Base-by-base conservation (phyloP, 108 stramenopile species). In the Bacterosira constricta region DNA sequence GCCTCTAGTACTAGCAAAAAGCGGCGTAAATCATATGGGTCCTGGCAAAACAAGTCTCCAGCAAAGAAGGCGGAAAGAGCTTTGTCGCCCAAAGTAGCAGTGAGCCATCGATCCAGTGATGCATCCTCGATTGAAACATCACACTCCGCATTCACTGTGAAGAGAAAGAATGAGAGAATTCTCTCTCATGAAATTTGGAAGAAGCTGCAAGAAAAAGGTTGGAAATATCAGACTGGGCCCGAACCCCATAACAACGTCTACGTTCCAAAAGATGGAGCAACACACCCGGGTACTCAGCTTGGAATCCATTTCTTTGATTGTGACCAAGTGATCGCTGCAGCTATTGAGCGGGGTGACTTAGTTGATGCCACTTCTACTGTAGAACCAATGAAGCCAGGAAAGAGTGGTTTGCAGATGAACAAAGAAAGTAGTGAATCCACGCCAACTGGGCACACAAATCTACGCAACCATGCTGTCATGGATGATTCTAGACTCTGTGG, bases 221-320 rank as follows among this genome's bases (percentile, higher is more conserved):
- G 78, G 78, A 69, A 35, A 42, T 79, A 75, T 31, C 39, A 52
- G 18, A 63, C 57, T n/a, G 78, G 78, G 7, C 78, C 73, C 12
- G 73, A 79, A 23, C 78, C 78, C 18, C 59, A 75, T 52, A 79
- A 79, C 30, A 74, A 79, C 60, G 77, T 70, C 7, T 78, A 78
- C 57, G 68, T 78, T 34, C 77, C 77, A n/a, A 69, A 63, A 51
- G 77, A 78, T 25, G 77, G 68, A 6, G 66, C 77, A 29, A 65
- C 69, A 4, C 77, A 78, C 41, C 13, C 63, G 23, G 77, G 77
- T 18, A 59, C 63, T 31, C 42, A 55, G 29, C 47, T 70, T n/a
- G 77, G 77, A 15, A 70, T 78, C n/a, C 77, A 78, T 44, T 78
- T 78, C 41, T 78, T 65, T 34, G 41, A 58, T 35, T 21, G 29